Evolutionary conservation across 495 filamentous ascomycete genomes (phyloP), one percentile per base, ranked within the genome.

Genomic region (Cairneyella variabilis): DNA sequence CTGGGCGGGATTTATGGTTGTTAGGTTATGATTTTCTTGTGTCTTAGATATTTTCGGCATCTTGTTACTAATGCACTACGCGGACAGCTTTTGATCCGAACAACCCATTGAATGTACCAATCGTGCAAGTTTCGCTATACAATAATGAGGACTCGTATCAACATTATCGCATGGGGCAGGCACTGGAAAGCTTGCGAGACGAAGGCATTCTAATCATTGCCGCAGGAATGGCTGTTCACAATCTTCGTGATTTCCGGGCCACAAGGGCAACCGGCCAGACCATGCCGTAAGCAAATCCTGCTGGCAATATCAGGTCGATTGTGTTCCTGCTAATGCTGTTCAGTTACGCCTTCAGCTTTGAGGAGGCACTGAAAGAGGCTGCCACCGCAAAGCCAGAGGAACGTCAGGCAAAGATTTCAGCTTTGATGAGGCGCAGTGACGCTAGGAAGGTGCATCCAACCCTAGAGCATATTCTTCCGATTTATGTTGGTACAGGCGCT

Each of bases 151-250:
- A 91, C 53, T 76, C 82, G 16, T 72, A 80, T 54, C 75, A 80
- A 65, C 90, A 95, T 66, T 89, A 88, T 65, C 69, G 70, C 0
- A 77, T 93, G 9, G 90, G 90, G 0, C 73, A 82, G 56, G 88
- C 88, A n/a, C 71, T 95, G 3, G 65, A 79, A 3, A 62, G 69
- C 22, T 81, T 95, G 3, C 83, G 90, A 23, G 83, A 89, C 30
- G 80, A 91, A 53, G 80, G 81, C 47, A 77, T 93, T 43, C 72
- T 89, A 23, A 83, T 95, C 47, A 82, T 95, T 43, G 78, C 77
- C 20, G 84, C 88, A 0, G 89, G 90, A 17, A 91, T 92, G 89
- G 85, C 86, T 2, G 90, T 91, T 30, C 90, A 93, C 63, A 93
- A 93, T 64, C 76, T 91, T 36, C 77, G 80, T 16, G 87, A 90